These are phyloP conservation scores for Pilobolus umbonatus DNA, from an alignment of 192 early-diverging fungal genomes.

Conservation along the genomic window DNA sequence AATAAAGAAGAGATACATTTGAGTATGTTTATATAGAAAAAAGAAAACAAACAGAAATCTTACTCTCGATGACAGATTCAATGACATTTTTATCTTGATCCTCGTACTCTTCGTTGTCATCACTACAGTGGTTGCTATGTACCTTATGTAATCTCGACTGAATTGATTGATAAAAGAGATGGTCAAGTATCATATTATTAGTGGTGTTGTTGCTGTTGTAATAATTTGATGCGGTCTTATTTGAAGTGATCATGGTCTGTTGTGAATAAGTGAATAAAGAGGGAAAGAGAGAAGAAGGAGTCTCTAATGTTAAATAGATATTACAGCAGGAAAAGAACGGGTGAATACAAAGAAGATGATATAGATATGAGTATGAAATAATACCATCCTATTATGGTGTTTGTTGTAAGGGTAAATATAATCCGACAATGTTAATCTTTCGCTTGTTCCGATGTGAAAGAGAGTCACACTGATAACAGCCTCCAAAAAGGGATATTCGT, in stretches of 20 bases:
- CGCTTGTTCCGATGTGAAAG: background rate
- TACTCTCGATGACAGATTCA: constrained; percentile 39
- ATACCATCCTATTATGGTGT: too few relatives aligned
- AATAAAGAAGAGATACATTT: background rate
- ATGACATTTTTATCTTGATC: constrained; percentile 47
- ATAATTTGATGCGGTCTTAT: background rate
- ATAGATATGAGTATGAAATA: background rate
- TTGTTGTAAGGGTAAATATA: constrained; percentile 1
- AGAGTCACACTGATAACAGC: background rate
- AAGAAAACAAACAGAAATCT: background rate
- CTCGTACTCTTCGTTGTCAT: constrained; percentile 1
- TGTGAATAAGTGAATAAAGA: background rate
- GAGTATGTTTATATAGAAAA: background rate
- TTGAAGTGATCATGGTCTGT: background rate
- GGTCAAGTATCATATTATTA: constrained; percentile 50
- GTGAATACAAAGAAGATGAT: background rate
- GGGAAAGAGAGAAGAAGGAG: background rate
- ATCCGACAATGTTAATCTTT: background rate
- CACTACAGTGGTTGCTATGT: too few relatives aligned
- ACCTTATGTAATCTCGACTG: constrained; percentile 49
- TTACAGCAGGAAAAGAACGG: background rate
- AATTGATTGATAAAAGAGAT: constrained; percentile 48
- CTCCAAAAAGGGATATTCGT: background rate
- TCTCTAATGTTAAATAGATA: background rate
- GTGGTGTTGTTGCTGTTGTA: constrained; percentile 15